A percentile compares a stretch with the other conserved stretches of the same genome.
phyloP scores from a whole-genome alignment of 495 filamentous ascomycete species.

The Talaromyces ruber region DNA sequence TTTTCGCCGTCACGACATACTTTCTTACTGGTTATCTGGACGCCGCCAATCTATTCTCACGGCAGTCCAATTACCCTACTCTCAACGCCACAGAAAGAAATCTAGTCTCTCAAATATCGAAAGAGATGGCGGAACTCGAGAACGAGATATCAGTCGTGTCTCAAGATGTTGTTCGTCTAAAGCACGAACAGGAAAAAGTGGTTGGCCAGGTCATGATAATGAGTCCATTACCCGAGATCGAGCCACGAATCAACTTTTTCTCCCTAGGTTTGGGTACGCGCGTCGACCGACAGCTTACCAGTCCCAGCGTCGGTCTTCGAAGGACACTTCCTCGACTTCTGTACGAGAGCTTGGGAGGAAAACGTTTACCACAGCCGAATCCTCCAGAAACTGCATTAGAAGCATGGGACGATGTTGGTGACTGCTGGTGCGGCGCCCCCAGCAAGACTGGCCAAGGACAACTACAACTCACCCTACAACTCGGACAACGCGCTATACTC shows the following conservation, averaged over 20 bases:
- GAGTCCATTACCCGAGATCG: not conserved
- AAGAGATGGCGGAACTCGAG: constrained; percentile 23
- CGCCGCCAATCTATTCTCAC: not conserved
- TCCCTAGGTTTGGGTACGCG: constrained; percentile 22
- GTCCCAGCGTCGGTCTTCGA: constrained; percentile 17
- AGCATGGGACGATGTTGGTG: constrained; percentile 36
- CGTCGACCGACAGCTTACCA: constrained; percentile 27
- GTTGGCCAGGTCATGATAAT: not conserved
- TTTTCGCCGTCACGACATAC: not conserved
- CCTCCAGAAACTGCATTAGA: constrained; percentile 23
- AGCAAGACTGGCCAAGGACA: constrained; percentile 18
- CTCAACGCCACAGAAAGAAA: constrained; percentile 17
- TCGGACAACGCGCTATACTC: constrained; percentile 29
- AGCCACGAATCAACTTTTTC: constrained; percentile 29
- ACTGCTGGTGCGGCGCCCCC: constrained; percentile 38
- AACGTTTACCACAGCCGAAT: constrained; percentile 8
- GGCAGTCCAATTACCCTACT: not conserved
- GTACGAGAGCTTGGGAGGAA: not conserved
- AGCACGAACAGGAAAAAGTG: constrained; percentile 9
- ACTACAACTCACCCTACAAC: constrained; percentile 28
- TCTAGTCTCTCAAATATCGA: constrained; percentile 18
- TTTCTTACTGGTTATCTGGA: not conserved
- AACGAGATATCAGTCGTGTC: constrained; percentile 29
- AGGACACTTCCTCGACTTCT: constrained; percentile 5
- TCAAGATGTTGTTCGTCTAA: constrained; percentile 20